phyloP scores from a whole-genome alignment of 208 protist species.

The Crithidia brevicula region DNA sequence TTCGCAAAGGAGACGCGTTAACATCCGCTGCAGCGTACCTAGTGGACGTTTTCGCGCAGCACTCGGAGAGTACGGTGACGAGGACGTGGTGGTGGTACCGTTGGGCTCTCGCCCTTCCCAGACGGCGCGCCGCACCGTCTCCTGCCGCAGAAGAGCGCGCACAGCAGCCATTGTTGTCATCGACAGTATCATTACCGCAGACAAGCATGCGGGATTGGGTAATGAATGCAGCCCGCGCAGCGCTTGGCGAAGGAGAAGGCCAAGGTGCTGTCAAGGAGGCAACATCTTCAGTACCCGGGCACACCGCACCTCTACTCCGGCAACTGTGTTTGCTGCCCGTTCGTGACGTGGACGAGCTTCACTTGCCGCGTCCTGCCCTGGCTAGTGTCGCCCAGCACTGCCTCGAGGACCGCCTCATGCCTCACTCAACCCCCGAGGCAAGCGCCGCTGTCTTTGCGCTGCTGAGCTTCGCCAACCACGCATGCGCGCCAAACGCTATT shows the following conservation, averaged over 20 bases:
- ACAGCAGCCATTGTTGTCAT: no score
- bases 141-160: no score
- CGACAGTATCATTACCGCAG: no score
- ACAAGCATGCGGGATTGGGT: no score
- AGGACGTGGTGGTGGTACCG: conserved; percentile 9
- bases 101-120: background rate
- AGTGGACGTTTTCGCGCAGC: background rate
- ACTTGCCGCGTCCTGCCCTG: background rate
- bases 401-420: background rate
- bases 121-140: no score
- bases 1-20: background rate
- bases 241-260: no score
- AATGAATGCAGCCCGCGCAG: no score
- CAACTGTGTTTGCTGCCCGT: background rate
- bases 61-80: background rate
- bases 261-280: background rate
- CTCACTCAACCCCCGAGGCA: background rate
- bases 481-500: conserved; percentile 66
- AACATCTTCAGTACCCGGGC: background rate
- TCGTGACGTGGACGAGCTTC: conserved; percentile 2
- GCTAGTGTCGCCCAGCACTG: background rate
- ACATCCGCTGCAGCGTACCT: background rate
- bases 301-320: no score
- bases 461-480: conserved; percentile 61
- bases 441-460: conserved; percentile 37